A percentile compares a stretch with the other conserved stretches of the same genome.
phyloP scores from a whole-genome alignment of 768 basidiomycete species.

The Phlebiopsis flavidoalba region DNA sequence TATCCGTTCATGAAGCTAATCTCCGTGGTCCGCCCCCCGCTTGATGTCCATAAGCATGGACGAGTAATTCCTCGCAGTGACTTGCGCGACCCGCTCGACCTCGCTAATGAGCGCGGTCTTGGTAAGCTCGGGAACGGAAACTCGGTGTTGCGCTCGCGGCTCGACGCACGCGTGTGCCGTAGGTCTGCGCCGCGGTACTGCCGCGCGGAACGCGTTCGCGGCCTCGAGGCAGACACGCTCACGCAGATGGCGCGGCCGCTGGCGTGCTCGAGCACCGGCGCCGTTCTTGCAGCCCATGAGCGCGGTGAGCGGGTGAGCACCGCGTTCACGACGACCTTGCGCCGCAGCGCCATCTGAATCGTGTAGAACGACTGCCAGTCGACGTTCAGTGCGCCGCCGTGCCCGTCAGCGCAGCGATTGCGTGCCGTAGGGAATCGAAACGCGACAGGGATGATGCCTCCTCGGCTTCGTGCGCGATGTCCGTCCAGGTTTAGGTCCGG shows the following conservation, averaged over 20 bases:
- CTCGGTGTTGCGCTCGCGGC: conserved; percentile 16
- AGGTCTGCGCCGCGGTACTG: conserved; percentile 32
- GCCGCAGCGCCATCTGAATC: conserved; percentile 65
- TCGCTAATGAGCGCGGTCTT: conserved; percentile 45
- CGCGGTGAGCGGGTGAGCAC: conserved; percentile 81
- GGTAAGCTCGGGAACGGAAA: conserved; percentile 45
- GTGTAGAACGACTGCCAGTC: conserved; percentile 62
- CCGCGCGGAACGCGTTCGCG: conserved; percentile 51
- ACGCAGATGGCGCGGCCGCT: conserved; percentile 40
- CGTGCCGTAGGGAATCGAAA: conserved; percentile 62
- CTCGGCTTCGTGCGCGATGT: conserved; percentile 34
- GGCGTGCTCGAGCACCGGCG: conserved; percentile 45
- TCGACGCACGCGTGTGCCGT: conserved; percentile 17
- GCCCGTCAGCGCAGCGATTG: conserved; percentile 58
- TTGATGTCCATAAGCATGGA: conserved; percentile 77
- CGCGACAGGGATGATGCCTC: conserved; percentile 29
- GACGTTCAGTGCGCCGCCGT: conserved; percentile 51
- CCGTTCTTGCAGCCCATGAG: conserved; percentile 79
- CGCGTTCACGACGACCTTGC: conserved; percentile 78
- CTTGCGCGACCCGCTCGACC: conserved; percentile 49
- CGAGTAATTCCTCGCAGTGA: conserved; percentile 66
- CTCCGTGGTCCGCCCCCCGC: conserved; percentile 61
- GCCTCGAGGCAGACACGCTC: conserved; percentile 68
- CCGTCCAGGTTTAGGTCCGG: conserved; percentile 44
- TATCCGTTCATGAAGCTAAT: conserved; percentile 84